A percentile compares a stretch with the other conserved stretches of the same genome.
These are phyloP conservation scores for Cladophialophora yegresii DNA, from an alignment of 2,329 filamentous ascomycete genomes.

Conservation along the genomic window DNA sequence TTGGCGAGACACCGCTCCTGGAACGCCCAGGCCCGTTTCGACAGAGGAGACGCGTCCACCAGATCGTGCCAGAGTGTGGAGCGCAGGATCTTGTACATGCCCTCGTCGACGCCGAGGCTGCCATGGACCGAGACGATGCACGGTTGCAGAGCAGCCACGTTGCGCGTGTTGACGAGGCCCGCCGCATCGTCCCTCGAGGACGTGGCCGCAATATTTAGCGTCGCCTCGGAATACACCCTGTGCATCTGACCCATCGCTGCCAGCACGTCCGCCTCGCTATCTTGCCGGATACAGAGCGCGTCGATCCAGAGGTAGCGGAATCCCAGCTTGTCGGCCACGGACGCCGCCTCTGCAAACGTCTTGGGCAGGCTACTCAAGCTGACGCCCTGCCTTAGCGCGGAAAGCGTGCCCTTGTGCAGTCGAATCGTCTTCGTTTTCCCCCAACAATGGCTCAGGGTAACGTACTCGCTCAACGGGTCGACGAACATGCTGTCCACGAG, in stretches of 20 bases:
- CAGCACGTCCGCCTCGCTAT: slow-evolving; percentile 33
- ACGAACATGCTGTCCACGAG: slow-evolving; percentile 36
- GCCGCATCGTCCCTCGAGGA: slow-evolving; percentile 32
- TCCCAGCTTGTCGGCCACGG: slow-evolving; percentile 31
- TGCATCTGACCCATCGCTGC: slow-evolving; percentile 35
- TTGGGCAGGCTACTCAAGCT: slow-evolving; percentile 33
- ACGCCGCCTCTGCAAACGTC: slow-evolving; percentile 36
- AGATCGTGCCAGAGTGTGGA: slow-evolving; percentile 37
- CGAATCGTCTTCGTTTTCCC: slow-evolving; percentile 33
- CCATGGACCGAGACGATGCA: slow-evolving; percentile 31
- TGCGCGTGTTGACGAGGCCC: slow-evolving; percentile 35
- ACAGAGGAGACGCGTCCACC: slow-evolving; percentile 34
- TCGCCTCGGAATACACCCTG: slow-evolving; percentile 34
- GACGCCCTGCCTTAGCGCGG: slow-evolving; percentile 35
- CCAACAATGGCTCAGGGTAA: slow-evolving; percentile 37
- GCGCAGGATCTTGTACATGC: slow-evolving; percentile 36
- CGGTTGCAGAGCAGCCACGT: slow-evolving; percentile 33
- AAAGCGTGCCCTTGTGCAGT: slow-evolving; percentile 35
- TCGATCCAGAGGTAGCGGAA: slow-evolving; percentile 38
- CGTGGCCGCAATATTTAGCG: slow-evolving; percentile 36
- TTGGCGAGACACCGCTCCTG: slow-evolving; percentile 38
- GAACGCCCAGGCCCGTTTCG: slow-evolving; percentile 37
- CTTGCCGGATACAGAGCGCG: slow-evolving; percentile 38
- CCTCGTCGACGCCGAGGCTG: slow-evolving; percentile 33
- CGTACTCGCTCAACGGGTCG: slow-evolving; percentile 35